These are phyloP conservation scores for Paraphysoderma sedebokerense DNA, from an alignment of 371 early-diverging fungal species.

Conservation along the genomic window DNA sequence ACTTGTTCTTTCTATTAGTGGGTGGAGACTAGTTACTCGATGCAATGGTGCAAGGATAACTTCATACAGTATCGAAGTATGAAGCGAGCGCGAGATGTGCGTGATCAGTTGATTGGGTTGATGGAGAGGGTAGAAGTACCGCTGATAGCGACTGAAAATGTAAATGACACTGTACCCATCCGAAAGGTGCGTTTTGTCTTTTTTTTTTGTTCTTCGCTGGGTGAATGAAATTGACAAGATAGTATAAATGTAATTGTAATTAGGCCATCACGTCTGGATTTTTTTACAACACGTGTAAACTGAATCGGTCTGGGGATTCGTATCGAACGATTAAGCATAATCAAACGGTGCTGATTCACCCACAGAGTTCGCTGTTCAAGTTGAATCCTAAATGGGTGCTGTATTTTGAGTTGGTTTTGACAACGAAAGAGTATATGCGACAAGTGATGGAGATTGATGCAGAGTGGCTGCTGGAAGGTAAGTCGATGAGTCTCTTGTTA, in stretches of 20 bases:
- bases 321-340: slow-evolving; percentile 83
- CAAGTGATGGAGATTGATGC: slow-evolving; percentile 84
- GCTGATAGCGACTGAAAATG: slow-evolving; percentile 54
- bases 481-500: slow-evolving; percentile 2
- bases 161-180: slow-evolving; percentile 52
- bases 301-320: slow-evolving; percentile 66
- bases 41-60: slow-evolving; percentile 91
- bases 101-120: slow-evolving; percentile 82
- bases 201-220: no score
- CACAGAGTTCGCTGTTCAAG: slow-evolving; percentile 38
- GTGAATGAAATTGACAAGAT: no score
- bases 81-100: slow-evolving; percentile 77
- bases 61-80: slow-evolving; percentile 84
- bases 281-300: slow-evolving; percentile 79
- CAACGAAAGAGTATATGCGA: slow-evolving; percentile 87
- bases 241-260: no score
- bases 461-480: slow-evolving; percentile 79
- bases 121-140: slow-evolving; percentile 86
- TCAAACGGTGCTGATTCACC: slow-evolving; percentile 86
- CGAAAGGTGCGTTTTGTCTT: no score
- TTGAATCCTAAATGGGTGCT: slow-evolving; percentile 63
- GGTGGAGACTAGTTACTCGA: slow-evolving; percentile 83
- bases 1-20: slow-evolving; percentile 44
- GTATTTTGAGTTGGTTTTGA: slow-evolving; percentile 85
- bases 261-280: slow-evolving; percentile 86